Evolutionary conservation across 305 asterid genomes (phyloP), one percentile per base, ranked within the genome.

Genomic region (Fraxinus greggii): DNA sequence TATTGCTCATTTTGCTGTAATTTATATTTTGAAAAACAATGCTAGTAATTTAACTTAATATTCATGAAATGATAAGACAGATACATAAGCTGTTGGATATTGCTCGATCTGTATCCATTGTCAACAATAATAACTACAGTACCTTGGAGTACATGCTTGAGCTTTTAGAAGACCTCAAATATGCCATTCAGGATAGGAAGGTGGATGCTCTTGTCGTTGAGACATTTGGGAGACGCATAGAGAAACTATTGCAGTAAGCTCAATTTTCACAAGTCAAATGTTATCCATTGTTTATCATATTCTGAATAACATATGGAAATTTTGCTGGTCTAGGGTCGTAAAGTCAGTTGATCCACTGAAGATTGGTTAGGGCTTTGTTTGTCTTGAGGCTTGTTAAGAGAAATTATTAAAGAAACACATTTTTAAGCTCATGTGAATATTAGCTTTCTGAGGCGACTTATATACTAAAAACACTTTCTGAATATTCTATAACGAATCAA

Each of bases 151-250:
- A 85, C 83, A 90, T 97, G 98, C 91, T 94, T 29, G 97, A 95
- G 81, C 92, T 85, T 73, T 80, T 93, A 86, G 98, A 93, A 29
- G 98, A 97, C 84, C 92, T 97, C 82, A 94, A 95, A 87, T 93
- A 91, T 87, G 94, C 92, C 87, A 97, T 97, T 84, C 91, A 93
- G 79, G 98, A 94, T 83, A 91, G 98, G 89, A 97, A 95, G 90
- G 99, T 93, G 88, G 98, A 97, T 89, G 99, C 98, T 82, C 98
- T 97, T 86, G 92, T 97, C 78, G 98, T 97, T 76, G 99, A 97
- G 90, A 97, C 99, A 86, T 92, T 97, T 80, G 99, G 99, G 86
- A 91, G 98, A 84, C 97, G 99, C 82, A 91, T 95, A 76, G 99
- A 97, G 90, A 97, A 92, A 87, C 88, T 97, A 86, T 86, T 97